phyloP scores from a whole-genome alignment of 345 rosid species.

The Gossypium longicalyx region DNA sequence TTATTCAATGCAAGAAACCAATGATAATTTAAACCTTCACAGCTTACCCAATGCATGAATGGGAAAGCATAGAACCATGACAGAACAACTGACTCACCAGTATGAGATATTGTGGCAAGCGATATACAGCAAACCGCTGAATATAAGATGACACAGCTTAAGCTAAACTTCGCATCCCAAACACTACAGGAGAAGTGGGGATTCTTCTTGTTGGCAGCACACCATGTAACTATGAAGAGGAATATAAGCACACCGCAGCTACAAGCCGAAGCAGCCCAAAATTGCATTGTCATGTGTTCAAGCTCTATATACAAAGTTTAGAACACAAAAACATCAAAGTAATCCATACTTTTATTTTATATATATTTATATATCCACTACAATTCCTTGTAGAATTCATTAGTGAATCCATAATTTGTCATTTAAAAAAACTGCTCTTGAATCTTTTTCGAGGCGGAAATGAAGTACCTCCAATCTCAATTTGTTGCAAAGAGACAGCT shows the following conservation, averaged over 20 bases:
- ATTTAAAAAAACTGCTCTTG: conserved; percentile 13
- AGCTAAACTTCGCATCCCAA: conserved; percentile 42
- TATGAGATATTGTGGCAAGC: conserved; percentile 46
- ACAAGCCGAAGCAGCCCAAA: conserved; percentile 67
- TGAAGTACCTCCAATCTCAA: conserved; percentile 48
- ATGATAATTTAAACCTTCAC: background rate
- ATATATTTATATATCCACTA: background rate
- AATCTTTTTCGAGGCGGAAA: conserved; percentile 11
- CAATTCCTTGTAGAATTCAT: background rate
- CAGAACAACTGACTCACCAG: conserved; percentile 33
- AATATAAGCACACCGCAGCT: conserved; percentile 63
- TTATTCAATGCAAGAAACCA: background rate
- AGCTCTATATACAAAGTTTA: conserved; percentile 38
- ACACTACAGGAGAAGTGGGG: conserved; percentile 24
- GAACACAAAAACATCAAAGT: conserved; percentile 6
- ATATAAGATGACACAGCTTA: conserved; percentile 40
- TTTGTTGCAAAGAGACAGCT: conserved; percentile 44
- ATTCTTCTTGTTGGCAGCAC: conserved; percentile 15
- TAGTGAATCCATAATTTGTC: conserved; percentile 18
- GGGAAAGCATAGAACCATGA: background rate
- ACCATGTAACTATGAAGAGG: conserved; percentile 39
- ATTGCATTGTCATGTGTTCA: conserved; percentile 64
- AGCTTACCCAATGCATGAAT: background rate
- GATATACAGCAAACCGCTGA: conserved; percentile 52
- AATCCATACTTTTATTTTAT: background rate